phyloP scores from a whole-genome alignment of 345 rosid genomes.

The Lepidium didymum region DNA sequence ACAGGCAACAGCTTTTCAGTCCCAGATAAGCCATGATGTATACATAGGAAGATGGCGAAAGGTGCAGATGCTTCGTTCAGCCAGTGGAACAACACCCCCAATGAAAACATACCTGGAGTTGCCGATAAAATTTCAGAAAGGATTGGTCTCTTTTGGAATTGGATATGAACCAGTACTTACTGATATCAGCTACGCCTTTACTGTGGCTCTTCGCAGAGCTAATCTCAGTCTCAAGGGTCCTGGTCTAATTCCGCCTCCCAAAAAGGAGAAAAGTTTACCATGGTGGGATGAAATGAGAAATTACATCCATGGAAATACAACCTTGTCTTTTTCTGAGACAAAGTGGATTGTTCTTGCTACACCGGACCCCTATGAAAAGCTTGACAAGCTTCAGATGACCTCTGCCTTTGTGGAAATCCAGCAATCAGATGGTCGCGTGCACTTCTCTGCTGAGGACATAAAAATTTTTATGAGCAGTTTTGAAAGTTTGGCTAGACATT shows the following conservation, averaged over 20 bases:
- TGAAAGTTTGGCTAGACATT: constrained; percentile 60
- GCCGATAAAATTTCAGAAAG: constrained; percentile 71
- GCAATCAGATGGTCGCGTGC: constrained; percentile 83
- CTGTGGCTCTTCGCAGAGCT: constrained; percentile 95
- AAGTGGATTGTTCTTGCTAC: constrained; percentile 69
- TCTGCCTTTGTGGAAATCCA: constrained; percentile 65
- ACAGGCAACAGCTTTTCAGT: constrained; percentile 94
- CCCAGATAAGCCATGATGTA: constrained; percentile 81
- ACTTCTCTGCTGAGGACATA: constrained; percentile 65
- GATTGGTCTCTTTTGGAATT: constrained; percentile 72
- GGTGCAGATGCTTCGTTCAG: constrained; percentile 87
- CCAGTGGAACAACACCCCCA: constrained; percentile 90
- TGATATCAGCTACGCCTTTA: constrained; percentile 89
- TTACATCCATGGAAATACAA: constrained; percentile 74
- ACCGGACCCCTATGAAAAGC: constrained; percentile 86
- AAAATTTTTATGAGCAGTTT: constrained; percentile 74
- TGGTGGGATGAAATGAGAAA: constrained; percentile 99
- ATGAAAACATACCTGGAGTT: constrained; percentile 79
- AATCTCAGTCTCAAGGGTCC: constrained; percentile 75
- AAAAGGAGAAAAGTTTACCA: constrained; percentile 89
- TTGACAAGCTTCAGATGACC: constrained; percentile 66
- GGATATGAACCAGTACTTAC: constrained; percentile 92
- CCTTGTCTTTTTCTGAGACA: constrained; percentile 59
- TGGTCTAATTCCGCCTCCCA: constrained; percentile 51
- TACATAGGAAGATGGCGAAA: constrained; percentile 95